Conservation (phyloP, 1,139 yeast species). For the Saccharomyces pastorianus region DNA sequence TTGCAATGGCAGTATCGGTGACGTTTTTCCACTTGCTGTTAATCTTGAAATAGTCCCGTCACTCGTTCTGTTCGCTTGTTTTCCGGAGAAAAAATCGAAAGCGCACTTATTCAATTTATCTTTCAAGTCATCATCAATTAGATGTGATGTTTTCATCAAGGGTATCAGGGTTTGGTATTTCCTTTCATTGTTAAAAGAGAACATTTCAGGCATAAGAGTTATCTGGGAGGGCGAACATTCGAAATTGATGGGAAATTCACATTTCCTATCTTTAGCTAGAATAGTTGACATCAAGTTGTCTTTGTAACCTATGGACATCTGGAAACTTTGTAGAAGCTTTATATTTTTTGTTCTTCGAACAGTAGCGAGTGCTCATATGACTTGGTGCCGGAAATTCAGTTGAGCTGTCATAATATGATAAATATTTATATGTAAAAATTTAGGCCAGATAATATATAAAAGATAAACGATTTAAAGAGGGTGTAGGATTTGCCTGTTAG, state of each 20-base stretch:
- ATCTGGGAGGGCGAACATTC: neutral
- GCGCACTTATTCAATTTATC: slow-evolving; percentile 11
- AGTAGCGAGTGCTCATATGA: neutral
- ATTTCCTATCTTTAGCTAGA: neutral
- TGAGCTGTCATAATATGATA: neutral
- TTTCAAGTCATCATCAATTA: slow-evolving; percentile 17
- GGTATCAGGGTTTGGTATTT: neutral
- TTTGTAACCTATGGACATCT: neutral
- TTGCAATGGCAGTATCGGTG: neutral
- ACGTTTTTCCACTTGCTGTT: neutral
- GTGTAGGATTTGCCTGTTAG: slow-evolving; percentile 5
- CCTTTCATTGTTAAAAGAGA: neutral
- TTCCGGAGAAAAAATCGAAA: slow-evolving; percentile 2
- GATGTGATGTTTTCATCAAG: slow-evolving; percentile 3
- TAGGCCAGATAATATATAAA: slow-evolving; percentile 1
- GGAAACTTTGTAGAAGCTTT: neutral
- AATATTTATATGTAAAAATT: slow-evolving; percentile 8
- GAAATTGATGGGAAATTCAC: neutral
- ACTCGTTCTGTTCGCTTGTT: neutral
- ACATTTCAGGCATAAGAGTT: neutral
- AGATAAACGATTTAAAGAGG: neutral
- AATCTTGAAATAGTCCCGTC: slow-evolving; percentile 1
- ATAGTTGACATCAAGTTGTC: neutral
- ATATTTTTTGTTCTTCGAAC: neutral
- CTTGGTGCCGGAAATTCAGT: neutral